Base-by-base conservation (phyloP, 2,329 filamentous ascomycete genomes). In the Allantophomopsis cytisporea region DNA sequence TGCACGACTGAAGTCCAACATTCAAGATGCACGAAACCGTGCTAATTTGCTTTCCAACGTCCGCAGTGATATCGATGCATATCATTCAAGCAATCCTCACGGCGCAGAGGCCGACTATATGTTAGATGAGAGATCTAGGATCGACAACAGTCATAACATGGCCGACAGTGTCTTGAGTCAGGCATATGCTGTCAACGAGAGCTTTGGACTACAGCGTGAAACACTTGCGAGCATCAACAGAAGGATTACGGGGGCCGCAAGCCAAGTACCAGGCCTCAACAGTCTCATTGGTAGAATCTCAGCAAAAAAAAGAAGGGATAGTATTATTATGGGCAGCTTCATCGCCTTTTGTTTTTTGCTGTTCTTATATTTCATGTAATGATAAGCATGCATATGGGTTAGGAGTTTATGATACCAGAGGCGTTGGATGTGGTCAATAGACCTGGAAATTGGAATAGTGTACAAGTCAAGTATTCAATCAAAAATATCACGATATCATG, bases 131-230 rank as follows among this genome's bases (percentile, higher is more conserved):
- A 74, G 91, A 38, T 66, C 69, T 45, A 75, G 83, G 47, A 76
- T 98, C 54, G 91, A 98, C 56, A 81, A 86, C 57, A 93, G 84
- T 54, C 83, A 96, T 61, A 82, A 76, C 50, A 79, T 94, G 68
- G 81, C 86, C 36, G 91, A 98, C 59, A 83, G 76, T 45, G 87
- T 98, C 28, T 69, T 98, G 43, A 88, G 82, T 56, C 91, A 96
- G 65, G 91, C 91, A 7, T 98, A 98, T 62, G 88, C 89, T 10
- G 86, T 96, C 39, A 93, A 94, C 57, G 87, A 96, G 63, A 88
- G 71, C 59, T 96, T 98, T 58, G 70, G 74, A 12, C 54, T 87
- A 41, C 91, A 98, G 67, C 71, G 88, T 44, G 88, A 96, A 66
- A 89, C 82, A 18, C 62, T 98, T 45, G 74, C 80, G 35, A 93